Conservation (phyloP, 2,329 filamentous ascomycete species). For the Cladosporium sp. region DNA sequence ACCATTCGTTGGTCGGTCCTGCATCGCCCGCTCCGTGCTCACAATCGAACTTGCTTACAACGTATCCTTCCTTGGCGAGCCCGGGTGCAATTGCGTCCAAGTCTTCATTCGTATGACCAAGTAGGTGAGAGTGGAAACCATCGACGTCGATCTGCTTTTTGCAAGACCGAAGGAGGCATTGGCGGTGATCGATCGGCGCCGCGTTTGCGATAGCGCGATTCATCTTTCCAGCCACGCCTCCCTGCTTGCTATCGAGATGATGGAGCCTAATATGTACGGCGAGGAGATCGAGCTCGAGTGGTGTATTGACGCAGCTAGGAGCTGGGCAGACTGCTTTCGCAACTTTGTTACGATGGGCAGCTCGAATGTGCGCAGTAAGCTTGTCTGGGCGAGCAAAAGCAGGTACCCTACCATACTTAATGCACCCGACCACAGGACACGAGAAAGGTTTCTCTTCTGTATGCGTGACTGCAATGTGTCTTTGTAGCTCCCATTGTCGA, state of each 20-base stretch:
- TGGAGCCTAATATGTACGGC: not conserved
- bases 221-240: not conserved
- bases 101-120: not conserved
- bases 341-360: not conserved
- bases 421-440: not conserved
- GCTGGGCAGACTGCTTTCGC: not conserved
- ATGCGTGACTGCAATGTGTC: not conserved
- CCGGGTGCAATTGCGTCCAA: not conserved
- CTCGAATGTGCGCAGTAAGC: not conserved
- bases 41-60: not conserved
- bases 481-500: not conserved
- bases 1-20: not conserved
- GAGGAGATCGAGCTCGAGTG: not conserved
- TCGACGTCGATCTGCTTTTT: not conserved
- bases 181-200: not conserved
- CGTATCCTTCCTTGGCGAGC: not conserved
- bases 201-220: not conserved
- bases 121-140: not conserved
- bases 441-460: not conserved
- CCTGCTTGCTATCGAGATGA: not conserved
- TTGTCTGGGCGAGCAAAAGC: constrained; percentile 1
- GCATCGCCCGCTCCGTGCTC: not conserved
- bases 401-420: not conserved
- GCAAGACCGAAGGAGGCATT: not conserved
- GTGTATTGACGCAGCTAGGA: not conserved